Evolutionary conservation across 306 rosid species (phyloP).

Genomic region (Vigna trinervia): DNA sequence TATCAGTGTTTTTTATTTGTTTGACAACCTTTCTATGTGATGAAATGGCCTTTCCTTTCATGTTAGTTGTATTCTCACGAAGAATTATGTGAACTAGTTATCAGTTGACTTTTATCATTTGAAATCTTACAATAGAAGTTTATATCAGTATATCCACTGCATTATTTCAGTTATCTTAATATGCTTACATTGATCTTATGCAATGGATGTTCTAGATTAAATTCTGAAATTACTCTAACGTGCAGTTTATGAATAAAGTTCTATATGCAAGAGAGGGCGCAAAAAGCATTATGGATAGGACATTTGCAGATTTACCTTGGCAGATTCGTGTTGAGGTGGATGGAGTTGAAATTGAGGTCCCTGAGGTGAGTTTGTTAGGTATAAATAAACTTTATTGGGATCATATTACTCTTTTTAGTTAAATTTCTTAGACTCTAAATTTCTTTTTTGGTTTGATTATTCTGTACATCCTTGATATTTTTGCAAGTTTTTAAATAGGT

Average conservation of each 20-base stretch:
- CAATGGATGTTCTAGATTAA: conserved; percentile 23
- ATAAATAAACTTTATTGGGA: conserved; percentile 31
- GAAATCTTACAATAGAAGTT: conserved; percentile 29
- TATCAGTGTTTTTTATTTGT: neutral
- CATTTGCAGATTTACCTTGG: conserved; percentile 94
- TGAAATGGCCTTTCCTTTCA: conserved; percentile 21
- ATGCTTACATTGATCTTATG: conserved; percentile 36
- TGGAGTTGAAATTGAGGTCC: conserved; percentile 98
- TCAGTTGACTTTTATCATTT: neutral
- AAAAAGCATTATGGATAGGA: conserved; percentile 91
- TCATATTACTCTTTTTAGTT: neutral
- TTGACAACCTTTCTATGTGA: conserved; percentile 6
- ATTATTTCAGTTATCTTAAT: conserved; percentile 37
- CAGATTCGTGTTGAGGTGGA: conserved; percentile 93
- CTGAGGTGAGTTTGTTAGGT: conserved; percentile 71
- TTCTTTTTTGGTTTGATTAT: neutral
- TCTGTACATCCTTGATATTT: neutral
- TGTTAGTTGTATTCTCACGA: conserved; percentile 12
- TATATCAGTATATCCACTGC: neutral
- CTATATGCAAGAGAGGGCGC: conserved; percentile 99
- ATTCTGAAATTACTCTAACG: conserved; percentile 38
- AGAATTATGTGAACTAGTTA: conserved; percentile 20
- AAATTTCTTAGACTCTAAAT: conserved; percentile 3
- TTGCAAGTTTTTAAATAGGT: neutral
- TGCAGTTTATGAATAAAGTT: conserved; percentile 99